Conservation (phyloP, 257 asterid species). For the Mitragyna speciosa region DNA sequence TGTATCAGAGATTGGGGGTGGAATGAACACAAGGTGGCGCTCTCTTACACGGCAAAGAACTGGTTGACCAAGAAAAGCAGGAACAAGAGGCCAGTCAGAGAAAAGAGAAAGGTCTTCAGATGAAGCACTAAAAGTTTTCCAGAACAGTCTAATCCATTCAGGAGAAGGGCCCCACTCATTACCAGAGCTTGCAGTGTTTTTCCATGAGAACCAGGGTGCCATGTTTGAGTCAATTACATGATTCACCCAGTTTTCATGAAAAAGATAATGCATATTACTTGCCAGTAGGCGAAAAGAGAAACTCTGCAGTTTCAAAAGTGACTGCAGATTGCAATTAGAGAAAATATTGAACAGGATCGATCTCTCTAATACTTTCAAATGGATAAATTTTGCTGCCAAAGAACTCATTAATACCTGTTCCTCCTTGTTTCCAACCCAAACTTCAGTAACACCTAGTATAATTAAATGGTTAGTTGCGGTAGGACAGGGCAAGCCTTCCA, state of each 20-base stretch:
- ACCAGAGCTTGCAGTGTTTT: slow-evolving; percentile 54
- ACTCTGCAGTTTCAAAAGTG: slow-evolving; percentile 61
- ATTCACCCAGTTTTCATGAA: slow-evolving; percentile 82
- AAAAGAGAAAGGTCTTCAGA: slow-evolving; percentile 69
- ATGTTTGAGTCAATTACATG: slow-evolving; percentile 58
- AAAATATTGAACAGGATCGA: slow-evolving; percentile 60
- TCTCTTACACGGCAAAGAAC: slow-evolving; percentile 86
- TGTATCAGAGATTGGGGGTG: slow-evolving; percentile 47
- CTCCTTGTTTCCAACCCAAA: slow-evolving; percentile 82
- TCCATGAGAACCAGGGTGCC: slow-evolving; percentile 98
- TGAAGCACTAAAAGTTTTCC: slow-evolving; percentile 68
- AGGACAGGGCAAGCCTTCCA: slow-evolving; percentile 88
- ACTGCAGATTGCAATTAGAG: slow-evolving; percentile 53
- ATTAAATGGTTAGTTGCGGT: slow-evolving; percentile 66
- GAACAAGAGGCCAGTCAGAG: slow-evolving; percentile 96
- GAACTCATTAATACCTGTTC: slow-evolving; percentile 66
- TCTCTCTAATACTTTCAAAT: slow-evolving; percentile 84
- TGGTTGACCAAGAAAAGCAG: slow-evolving; percentile 95
- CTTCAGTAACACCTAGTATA: slow-evolving; percentile 65
- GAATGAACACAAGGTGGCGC: slow-evolving; percentile 73
- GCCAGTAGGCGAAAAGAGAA: slow-evolving; percentile 79
- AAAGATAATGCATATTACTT: slow-evolving; percentile 61
- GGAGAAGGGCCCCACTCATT: slow-evolving; percentile 78
- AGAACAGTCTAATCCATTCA: slow-evolving; percentile 86
- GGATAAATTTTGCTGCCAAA: slow-evolving; percentile 75